Percentiles rank a stretch among this genome's conserved stretches.
Evolutionary conservation across 805 yeast genomes (phyloP).

Genomic region (Ogataea nonfermentans): DNA sequence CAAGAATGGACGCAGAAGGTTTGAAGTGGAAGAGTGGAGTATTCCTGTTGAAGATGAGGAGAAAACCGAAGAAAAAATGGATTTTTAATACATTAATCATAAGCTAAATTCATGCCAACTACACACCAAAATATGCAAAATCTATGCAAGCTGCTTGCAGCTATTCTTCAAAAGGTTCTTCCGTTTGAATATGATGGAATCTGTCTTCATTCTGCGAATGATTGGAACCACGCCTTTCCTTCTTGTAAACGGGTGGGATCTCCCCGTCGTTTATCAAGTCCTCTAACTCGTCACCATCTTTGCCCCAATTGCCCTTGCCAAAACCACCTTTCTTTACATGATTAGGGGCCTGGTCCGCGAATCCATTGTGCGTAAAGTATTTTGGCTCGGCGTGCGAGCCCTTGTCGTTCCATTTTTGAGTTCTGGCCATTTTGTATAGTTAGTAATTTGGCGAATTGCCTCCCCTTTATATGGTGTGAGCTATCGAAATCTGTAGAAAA

Average conservation of each 20-base stretch:
- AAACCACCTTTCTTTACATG: constrained; percentile 80
- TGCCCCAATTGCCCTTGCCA: constrained; percentile 89
- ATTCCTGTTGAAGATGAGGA: constrained; percentile 91
- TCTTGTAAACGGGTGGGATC: constrained; percentile 45
- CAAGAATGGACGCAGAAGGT: constrained; percentile 75
- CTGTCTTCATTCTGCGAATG: constrained; percentile 42
- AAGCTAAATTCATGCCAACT: constrained; percentile 5
- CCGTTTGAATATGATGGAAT: constrained; percentile 30
- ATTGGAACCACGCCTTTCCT: constrained; percentile 52
- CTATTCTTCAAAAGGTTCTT: constrained; percentile 6
- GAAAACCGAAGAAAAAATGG: constrained; percentile 29
- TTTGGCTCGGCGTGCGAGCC: constrained; percentile 49
- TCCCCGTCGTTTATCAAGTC: constrained; percentile 61
- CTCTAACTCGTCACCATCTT: constrained; percentile 70
- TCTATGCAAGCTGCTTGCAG: constrained; percentile 8
- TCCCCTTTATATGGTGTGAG: constrained; percentile 2
- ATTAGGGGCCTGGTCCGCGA: constrained; percentile 65
- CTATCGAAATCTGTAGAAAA: constrained; percentile 1
- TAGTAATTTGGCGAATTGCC: not conserved
- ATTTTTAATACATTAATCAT: constrained; percentile 6
- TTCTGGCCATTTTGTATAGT: constrained; percentile 59
- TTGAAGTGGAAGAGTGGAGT: constrained; percentile 94
- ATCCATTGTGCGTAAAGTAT: constrained; percentile 79
- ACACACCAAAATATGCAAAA: not conserved
- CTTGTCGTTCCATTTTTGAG: constrained; percentile 65